Evolutionary conservation across 169 alveolate genomes (phyloP).

Genomic region (Eimeria praecox): DNA sequence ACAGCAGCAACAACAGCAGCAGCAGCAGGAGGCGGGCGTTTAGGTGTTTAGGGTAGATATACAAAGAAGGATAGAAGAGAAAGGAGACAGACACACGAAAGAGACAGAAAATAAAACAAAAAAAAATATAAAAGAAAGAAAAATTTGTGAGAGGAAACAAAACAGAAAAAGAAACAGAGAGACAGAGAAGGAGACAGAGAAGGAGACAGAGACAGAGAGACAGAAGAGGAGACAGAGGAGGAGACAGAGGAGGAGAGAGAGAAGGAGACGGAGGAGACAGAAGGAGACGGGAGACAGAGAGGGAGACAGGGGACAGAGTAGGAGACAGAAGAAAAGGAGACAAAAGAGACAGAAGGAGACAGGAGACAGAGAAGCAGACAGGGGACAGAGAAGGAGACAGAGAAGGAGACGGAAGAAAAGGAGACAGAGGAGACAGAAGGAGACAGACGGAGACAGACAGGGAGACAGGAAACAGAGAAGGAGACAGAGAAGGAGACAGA

Average conservation of each 20-base stretch:
- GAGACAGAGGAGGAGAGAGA: no score
- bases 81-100: not conserved
- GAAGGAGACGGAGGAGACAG: no score
- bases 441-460: no score
- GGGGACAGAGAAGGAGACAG: not conserved
- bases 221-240: no score
- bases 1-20: conserved; percentile 33
- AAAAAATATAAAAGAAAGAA: no score
- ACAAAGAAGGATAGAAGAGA: not conserved
- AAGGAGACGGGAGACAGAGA: not conserved
- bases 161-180: not conserved
- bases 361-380: no score
- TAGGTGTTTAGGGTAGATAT: not conserved
- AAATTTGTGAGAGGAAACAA: no score
- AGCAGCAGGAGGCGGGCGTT: no score
- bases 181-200: not conserved
- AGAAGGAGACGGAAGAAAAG: not conserved
- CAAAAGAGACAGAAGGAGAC: no score
- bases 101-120: not conserved
- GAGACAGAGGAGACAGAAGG: not conserved
- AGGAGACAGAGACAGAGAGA: no score
- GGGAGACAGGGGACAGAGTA: not conserved
- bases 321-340: no score
- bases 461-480: not conserved
- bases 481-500: not conserved